Conservation (phyloP, 2,329 filamentous ascomycete genomes). For the Cladobotryum mycophilum region DNA sequence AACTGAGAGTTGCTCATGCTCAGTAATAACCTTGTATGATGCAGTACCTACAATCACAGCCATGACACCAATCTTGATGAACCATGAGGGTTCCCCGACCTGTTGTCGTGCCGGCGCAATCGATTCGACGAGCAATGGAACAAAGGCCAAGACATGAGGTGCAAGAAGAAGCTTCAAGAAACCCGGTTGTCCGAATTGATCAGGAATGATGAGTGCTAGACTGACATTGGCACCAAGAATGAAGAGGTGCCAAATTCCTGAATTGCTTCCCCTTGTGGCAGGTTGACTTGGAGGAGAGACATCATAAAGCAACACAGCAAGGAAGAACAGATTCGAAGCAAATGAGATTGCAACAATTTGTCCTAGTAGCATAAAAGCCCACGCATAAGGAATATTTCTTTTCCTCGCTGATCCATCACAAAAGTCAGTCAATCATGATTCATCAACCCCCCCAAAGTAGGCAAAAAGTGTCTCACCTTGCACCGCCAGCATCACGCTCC, state of each 20-base stretch:
- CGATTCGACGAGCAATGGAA: constrained; percentile 12
- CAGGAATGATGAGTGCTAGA: constrained; percentile 13
- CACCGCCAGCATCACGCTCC: constrained; percentile 21
- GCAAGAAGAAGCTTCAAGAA: constrained; percentile 17
- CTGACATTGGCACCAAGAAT: constrained; percentile 13
- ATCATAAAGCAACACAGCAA: constrained; percentile 14
- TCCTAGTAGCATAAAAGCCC: constrained; percentile 22
- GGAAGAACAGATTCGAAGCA: constrained; percentile 21
- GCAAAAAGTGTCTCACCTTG: constrained; percentile 14
- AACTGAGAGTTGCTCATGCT: constrained; percentile 6
- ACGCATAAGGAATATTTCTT: constrained; percentile 15
- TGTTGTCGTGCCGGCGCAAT: too few relatives aligned
- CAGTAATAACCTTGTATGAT: not conserved
- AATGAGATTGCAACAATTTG: constrained; percentile 23
- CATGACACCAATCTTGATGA: constrained; percentile 10
- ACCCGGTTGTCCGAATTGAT: constrained; percentile 4
- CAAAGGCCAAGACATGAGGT: constrained; percentile 21
- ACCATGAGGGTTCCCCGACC: constrained; percentile 6
- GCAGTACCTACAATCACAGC: constrained; percentile 6
- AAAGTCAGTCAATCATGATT: not conserved
- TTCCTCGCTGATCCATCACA: constrained; percentile 10
- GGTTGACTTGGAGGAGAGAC: not conserved
- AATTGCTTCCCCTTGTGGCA: not conserved
- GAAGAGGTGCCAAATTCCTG: constrained; percentile 6
- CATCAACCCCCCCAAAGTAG: not conserved